Percentiles rank a stretch among this genome's conserved stretches.
These are phyloP conservation scores for Clavispora asparagi DNA, from an alignment of 805 yeast genomes.

Conservation along the genomic window DNA sequence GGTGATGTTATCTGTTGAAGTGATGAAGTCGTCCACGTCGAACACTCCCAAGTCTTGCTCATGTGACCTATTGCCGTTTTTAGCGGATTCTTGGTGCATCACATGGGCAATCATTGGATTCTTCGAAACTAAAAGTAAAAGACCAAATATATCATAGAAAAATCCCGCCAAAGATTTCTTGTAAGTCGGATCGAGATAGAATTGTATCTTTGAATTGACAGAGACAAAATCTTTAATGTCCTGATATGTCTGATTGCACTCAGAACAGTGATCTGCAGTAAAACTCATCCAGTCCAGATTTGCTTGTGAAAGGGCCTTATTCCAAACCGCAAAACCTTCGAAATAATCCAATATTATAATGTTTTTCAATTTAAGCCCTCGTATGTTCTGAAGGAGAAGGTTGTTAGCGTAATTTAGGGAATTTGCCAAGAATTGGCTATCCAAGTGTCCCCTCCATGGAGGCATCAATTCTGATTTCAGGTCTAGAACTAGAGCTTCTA, in stretches of 20 bases:
- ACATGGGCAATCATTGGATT: background rate
- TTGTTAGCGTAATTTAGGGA: background rate
- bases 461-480: background rate
- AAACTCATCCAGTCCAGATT: background rate
- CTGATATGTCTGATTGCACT: background rate
- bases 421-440: background rate
- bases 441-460: too few relatives aligned
- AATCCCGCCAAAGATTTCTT: background rate
- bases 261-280: background rate
- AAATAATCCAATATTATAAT: background rate
- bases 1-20: background rate
- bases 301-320: too few relatives aligned
- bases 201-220: slow-evolving; percentile 1
- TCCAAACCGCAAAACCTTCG: background rate
- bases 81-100: background rate
- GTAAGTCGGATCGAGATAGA: slow-evolving; percentile 1
- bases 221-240: background rate
- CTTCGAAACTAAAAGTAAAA: background rate
- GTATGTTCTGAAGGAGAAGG: background rate
- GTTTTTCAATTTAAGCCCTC: background rate
- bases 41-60: background rate
- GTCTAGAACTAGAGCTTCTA: background rate
- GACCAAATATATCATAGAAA: background rate
- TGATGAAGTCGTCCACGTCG: background rate
- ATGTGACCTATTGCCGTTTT: background rate